phyloP scores from a whole-genome alignment of 257 asterid species.

The Hygrophila difformis region DNA sequence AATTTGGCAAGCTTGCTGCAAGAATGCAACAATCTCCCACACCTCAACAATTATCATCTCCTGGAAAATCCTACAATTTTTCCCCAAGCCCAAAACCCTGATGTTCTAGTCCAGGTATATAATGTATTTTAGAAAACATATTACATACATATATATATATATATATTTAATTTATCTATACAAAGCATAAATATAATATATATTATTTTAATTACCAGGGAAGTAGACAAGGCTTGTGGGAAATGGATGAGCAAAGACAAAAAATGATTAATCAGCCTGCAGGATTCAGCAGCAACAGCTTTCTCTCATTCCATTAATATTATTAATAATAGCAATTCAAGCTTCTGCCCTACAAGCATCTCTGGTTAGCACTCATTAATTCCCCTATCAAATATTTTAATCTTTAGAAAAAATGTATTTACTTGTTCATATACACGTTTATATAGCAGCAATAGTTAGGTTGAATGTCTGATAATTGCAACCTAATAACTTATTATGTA shows the following conservation, averaged over 20 bases:
- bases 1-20: conserved; percentile 31
- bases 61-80: conserved; percentile 31
- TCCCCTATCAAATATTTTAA: no score
- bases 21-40: conserved; percentile 28
- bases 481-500: no score
- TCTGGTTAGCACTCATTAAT: conserved; percentile 41
- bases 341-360: conserved; percentile 26
- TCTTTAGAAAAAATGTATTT: no score
- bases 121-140: not conserved
- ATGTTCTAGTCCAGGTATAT: conserved; percentile 22
- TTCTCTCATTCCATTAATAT: conserved; percentile 47
- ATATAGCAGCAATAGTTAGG: no score
- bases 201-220: conserved; percentile 48
- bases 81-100: conserved; percentile 34
- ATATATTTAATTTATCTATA: not conserved
- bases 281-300: conserved; percentile 36
- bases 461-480: no score
- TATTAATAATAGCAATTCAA: conserved; percentile 6
- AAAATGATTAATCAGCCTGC: conserved; percentile 37
- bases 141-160: not conserved
- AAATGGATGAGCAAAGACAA: conserved; percentile 56
- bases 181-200: not conserved
- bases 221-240: conserved; percentile 53
- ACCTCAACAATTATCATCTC: conserved; percentile 27
- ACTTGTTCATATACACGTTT: no score